Conservation (phyloP, 345 rosid genomes). For the Eucalyptus polyanthemos region DNA sequence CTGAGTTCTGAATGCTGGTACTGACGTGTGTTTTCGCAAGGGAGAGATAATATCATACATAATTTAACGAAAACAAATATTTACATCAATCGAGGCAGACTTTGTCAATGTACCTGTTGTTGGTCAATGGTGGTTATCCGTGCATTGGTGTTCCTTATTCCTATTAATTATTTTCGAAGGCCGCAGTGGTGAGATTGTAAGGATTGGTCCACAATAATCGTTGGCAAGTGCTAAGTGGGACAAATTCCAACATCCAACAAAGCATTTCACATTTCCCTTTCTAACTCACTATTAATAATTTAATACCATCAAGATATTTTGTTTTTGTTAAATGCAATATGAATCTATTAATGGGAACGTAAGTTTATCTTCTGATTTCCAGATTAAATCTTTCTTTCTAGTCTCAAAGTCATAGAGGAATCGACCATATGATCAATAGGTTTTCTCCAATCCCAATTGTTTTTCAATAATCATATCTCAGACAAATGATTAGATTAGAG, state of each 20-base stretch:
- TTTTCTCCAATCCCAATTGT: not conserved
- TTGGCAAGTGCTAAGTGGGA: not conserved
- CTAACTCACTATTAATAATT: not conserved
- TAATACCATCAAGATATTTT: not conserved
- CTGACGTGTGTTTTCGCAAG: not conserved
- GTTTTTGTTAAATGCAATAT: not conserved
- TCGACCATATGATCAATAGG: not conserved
- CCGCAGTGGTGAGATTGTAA: not conserved
- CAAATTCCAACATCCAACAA: not conserved
- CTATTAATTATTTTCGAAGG: no score
- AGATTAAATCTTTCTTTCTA: not conserved
- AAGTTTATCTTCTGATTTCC: not conserved
- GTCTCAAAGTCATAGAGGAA: not conserved
- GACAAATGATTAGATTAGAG: no score
- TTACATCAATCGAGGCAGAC: not conserved
- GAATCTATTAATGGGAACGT: not conserved
- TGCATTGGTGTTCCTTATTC: not conserved
- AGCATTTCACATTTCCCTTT: not conserved
- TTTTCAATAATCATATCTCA: not conserved
- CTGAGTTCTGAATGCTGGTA: not conserved
- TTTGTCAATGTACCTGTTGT: not conserved
- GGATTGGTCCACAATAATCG: not conserved
- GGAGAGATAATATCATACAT: not conserved
- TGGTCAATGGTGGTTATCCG: not conserved
- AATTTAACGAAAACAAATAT: not conserved